Percentiles rank a stretch among this genome's conserved stretches.
phyloP scores from a whole-genome alignment of 164 flowering plant species.

The Magnolia kwangsiensis region DNA sequence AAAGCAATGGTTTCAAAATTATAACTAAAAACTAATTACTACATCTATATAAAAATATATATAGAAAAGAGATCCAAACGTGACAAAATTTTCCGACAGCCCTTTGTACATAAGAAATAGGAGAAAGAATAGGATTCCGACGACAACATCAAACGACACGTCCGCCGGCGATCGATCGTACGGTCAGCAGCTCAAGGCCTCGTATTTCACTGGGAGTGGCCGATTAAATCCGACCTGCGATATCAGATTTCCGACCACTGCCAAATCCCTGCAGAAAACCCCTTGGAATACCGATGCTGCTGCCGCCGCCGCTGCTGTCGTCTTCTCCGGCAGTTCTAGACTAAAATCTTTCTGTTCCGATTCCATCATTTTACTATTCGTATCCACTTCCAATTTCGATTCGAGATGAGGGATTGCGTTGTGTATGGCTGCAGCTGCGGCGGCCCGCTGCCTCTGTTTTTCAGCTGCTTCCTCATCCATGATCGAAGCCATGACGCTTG shows the following conservation, averaged over 20 bases:
- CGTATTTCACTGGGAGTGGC: conserved; percentile 72
- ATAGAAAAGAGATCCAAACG: not conserved
- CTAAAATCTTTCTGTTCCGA: not conserved
- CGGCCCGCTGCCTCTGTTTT: conserved; percentile 53
- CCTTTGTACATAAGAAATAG: conserved; percentile 8
- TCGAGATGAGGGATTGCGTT: conserved; percentile 15
- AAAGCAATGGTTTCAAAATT: not conserved
- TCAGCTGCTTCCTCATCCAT: conserved; percentile 75
- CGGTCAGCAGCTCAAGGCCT: conserved; percentile 80
- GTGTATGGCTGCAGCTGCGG: conserved; percentile 8
- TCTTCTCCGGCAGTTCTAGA: conserved; percentile 11
- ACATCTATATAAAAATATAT: not conserved
- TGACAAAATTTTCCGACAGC: conserved; percentile 11
- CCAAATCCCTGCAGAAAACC: conserved; percentile 83
- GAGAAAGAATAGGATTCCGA: conserved; percentile 3
- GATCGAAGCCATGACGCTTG: conserved; percentile 49
- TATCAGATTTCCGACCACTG: conserved; percentile 66
- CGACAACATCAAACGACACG: not conserved
- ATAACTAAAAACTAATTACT: not conserved
- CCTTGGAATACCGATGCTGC: conserved; percentile 61
- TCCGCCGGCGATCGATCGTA: not conserved
- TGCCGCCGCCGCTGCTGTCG: conserved; percentile 5
- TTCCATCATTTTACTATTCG: conserved; percentile 3
- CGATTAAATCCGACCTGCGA: conserved; percentile 69
- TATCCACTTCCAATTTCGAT: not conserved